Conservation (phyloP, 2,329 filamentous ascomycete species). For the Paraphoma sp. region DNA sequence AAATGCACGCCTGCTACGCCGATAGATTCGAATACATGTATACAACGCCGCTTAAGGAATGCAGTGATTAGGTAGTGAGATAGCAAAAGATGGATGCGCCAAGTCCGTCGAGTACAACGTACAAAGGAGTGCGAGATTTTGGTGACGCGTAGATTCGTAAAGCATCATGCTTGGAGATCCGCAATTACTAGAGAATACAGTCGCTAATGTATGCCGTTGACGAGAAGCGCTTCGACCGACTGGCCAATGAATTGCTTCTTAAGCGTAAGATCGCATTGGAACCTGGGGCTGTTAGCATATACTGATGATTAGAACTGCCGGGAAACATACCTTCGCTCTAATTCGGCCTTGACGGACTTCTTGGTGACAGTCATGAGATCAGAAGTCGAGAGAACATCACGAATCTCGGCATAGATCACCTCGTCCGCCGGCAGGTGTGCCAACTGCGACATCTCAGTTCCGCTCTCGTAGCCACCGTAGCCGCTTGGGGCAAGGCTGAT, state of each 20-base stretch:
- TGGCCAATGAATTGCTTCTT: slow-evolving; percentile 85
- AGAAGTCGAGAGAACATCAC: slow-evolving; percentile 87
- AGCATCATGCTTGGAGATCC: slow-evolving; percentile 6
- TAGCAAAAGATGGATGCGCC: neutral
- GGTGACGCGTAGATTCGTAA: slow-evolving; percentile 25
- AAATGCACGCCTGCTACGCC: neutral
- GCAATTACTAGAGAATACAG: slow-evolving; percentile 1
- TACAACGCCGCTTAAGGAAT: neutral
- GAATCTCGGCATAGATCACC: slow-evolving; percentile 87
- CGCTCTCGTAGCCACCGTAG: slow-evolving; percentile 54
- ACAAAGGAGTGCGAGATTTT: slow-evolving; percentile 13
- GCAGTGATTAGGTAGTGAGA: slow-evolving; percentile 8
- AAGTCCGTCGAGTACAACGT: neutral
- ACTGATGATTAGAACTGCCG: neutral
- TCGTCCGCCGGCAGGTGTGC: slow-evolving; percentile 85
- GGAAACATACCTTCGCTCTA: slow-evolving; percentile 71
- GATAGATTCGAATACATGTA: slow-evolving; percentile 2
- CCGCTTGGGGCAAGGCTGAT: slow-evolving; percentile 66
- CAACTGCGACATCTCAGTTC: slow-evolving; percentile 66
- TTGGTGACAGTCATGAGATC: slow-evolving; percentile 99
- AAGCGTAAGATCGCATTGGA: slow-evolving; percentile 82
- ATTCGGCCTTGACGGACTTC: slow-evolving; percentile 94
- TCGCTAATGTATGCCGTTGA: slow-evolving; percentile 29
- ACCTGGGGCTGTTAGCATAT: slow-evolving; percentile 52
- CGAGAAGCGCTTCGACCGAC: slow-evolving; percentile 37